Evolutionary conservation across 1,139 yeast genomes (phyloP).

Genomic region (Scheffersomyces illinoinensis): DNA sequence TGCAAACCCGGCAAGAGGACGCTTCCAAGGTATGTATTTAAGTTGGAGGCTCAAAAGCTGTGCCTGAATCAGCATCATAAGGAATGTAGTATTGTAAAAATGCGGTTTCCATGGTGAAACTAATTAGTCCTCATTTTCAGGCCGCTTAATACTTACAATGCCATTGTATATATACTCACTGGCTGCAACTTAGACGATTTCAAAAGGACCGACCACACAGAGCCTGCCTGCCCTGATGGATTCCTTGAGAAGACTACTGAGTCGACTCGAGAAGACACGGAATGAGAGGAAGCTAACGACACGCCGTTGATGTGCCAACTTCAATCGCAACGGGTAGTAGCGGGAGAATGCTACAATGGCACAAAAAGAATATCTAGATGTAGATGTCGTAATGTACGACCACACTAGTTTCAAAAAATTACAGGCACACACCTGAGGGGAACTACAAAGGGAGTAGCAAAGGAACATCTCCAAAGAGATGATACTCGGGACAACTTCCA

Average conservation of each 20-base stretch:
- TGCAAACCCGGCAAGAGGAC: background rate
- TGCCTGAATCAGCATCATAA: background rate
- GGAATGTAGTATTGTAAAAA: background rate
- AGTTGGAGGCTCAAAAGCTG: background rate
- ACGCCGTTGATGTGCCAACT: background rate
- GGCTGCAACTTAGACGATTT: background rate
- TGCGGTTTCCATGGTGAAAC: background rate
- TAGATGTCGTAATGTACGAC: background rate
- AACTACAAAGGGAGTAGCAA: background rate
- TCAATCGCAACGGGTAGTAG: background rate
- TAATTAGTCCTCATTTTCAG: background rate
- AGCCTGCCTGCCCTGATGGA: background rate
- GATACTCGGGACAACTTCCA: background rate
- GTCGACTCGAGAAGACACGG: background rate
- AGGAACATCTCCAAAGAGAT: background rate
- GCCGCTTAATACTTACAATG: background rate
- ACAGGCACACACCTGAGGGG: background rate
- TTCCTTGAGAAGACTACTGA: background rate
- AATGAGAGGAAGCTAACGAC: background rate
- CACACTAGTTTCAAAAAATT: background rate
- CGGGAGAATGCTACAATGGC: background rate
- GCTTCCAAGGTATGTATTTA: background rate
- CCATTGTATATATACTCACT: background rate
- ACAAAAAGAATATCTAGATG: background rate
- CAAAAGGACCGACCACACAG: background rate